Conservation (phyloP, 2,329 filamentous ascomycete genomes). For the Hirsutella minnesotensis region DNA sequence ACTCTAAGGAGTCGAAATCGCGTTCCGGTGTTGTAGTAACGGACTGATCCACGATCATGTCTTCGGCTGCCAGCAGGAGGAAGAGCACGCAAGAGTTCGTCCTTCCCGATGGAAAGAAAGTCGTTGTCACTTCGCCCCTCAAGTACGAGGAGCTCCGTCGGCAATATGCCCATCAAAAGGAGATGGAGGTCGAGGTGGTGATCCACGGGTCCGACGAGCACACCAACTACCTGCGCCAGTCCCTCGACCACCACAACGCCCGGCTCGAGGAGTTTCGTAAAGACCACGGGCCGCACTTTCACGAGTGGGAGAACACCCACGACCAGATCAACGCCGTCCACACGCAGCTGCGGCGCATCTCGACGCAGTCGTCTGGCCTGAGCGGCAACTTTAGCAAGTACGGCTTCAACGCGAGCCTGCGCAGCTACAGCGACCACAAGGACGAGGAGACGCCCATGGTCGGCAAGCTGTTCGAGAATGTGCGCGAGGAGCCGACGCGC, state of each 20-base stretch:
- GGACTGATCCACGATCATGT: too few species aligned
- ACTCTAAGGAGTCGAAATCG: too few species aligned
- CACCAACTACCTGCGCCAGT: conserved; percentile 31
- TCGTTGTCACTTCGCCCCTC: too few species aligned
- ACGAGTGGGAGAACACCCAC: conserved; percentile 45
- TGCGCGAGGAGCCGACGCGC: conserved; percentile 16
- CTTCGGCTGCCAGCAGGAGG: too few species aligned
- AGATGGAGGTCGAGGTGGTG: conserved; percentile 39
- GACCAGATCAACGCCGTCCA: conserved; percentile 19
- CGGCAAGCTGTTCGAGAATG: not conserved
- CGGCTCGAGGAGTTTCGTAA: conserved; percentile 32
- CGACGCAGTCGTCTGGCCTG: conserved; percentile 40
- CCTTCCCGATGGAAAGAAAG: too few species aligned
- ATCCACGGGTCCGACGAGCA: conserved; percentile 42
- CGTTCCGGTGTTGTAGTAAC: too few species aligned
- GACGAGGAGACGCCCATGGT: not conserved
- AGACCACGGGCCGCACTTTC: conserved; percentile 36
- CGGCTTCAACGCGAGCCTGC: conserved; percentile 41
- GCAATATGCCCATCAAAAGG: too few species aligned
- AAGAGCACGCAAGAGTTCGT: too few species aligned
- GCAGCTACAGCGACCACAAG: not conserved
- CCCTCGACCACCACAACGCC: conserved; percentile 40
- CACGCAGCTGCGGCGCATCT: conserved; percentile 40
- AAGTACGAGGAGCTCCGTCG: too few species aligned
- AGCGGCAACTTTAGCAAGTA: conserved; percentile 52